These are phyloP conservation scores for Candida buenavistaensis DNA, from an alignment of 1,139 yeast species.

Conservation along the genomic window DNA sequence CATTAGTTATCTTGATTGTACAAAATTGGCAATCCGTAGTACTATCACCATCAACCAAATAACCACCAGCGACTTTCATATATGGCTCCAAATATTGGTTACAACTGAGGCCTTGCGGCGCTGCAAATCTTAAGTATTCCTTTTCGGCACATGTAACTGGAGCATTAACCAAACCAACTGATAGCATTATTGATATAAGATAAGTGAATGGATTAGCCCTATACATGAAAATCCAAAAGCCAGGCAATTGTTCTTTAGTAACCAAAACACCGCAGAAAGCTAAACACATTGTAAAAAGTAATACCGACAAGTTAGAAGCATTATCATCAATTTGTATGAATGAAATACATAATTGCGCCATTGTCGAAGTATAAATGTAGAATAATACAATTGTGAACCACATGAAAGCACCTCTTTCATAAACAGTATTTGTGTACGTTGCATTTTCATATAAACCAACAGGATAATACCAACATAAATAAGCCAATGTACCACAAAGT, in stretches of 20 bases:
- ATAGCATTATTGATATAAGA: slow-evolving; percentile 38
- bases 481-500: slow-evolving; percentile 61
- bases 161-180: slow-evolving; percentile 26
- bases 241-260: slow-evolving; percentile 23
- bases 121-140: slow-evolving; percentile 26
- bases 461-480: slow-evolving; percentile 30
- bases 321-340: slow-evolving; percentile 38
- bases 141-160: slow-evolving; percentile 23
- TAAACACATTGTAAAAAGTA: slow-evolving; percentile 28
- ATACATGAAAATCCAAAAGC: slow-evolving; percentile 56
- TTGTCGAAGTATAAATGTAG: slow-evolving; percentile 30
- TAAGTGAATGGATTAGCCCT: slow-evolving; percentile 69
- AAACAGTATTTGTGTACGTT: slow-evolving; percentile 22
- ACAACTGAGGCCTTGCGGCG: slow-evolving; percentile 55
- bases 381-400: slow-evolving; percentile 44
- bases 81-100: slow-evolving; percentile 50
- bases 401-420: slow-evolving; percentile 41
- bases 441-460: slow-evolving; percentile 67
- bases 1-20: slow-evolving; percentile 46
- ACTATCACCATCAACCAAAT: slow-evolving; percentile 35
- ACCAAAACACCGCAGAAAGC: slow-evolving; percentile 37
- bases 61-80: slow-evolving; percentile 50
- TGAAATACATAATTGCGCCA: slow-evolving; percentile 39
- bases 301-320: slow-evolving; percentile 31
- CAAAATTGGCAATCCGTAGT: slow-evolving; percentile 50